These are phyloP conservation scores for Amphirosellinia nigrospora DNA, from an alignment of 495 filamentous ascomycete genomes.

Conservation along the genomic window DNA sequence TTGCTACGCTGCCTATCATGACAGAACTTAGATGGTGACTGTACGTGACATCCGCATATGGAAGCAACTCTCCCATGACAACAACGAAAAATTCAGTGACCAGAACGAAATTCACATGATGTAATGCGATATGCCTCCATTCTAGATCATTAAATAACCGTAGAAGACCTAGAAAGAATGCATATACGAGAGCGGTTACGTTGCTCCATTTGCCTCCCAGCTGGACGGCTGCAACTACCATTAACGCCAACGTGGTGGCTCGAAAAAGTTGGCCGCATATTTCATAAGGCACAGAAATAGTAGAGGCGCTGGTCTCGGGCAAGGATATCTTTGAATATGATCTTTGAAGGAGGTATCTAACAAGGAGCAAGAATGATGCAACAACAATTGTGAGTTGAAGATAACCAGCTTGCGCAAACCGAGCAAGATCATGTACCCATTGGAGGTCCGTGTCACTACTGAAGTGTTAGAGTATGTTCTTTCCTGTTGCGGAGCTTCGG, in stretches of 20 bases:
- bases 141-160: constrained; percentile 41
- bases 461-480: neutral
- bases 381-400: constrained; percentile 36
- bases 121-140: constrained; percentile 47
- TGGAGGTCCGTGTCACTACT: constrained; percentile 28
- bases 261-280: constrained; percentile 42
- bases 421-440: constrained; percentile 36
- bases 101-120: constrained; percentile 47
- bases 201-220: constrained; percentile 37
- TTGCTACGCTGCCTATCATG: constrained; percentile 34
- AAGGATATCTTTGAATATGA: constrained; percentile 32
- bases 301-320: constrained; percentile 35
- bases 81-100: constrained; percentile 36
- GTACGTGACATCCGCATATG: constrained; percentile 38
- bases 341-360: constrained; percentile 36
- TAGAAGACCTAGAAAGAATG: constrained; percentile 44
- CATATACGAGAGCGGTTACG: constrained; percentile 37
- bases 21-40: constrained; percentile 26
- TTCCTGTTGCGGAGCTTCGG: neutral
- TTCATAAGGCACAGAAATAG: constrained; percentile 41
- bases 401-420: constrained; percentile 37
- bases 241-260: constrained; percentile 39
- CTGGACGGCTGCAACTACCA: constrained; percentile 33
- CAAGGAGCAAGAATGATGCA: constrained; percentile 35
- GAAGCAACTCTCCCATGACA: constrained; percentile 38